These are phyloP conservation scores for Aspergillus nidulans DNA, from an alignment of 495 filamentous ascomycete species.

Conservation along the genomic window DNA sequence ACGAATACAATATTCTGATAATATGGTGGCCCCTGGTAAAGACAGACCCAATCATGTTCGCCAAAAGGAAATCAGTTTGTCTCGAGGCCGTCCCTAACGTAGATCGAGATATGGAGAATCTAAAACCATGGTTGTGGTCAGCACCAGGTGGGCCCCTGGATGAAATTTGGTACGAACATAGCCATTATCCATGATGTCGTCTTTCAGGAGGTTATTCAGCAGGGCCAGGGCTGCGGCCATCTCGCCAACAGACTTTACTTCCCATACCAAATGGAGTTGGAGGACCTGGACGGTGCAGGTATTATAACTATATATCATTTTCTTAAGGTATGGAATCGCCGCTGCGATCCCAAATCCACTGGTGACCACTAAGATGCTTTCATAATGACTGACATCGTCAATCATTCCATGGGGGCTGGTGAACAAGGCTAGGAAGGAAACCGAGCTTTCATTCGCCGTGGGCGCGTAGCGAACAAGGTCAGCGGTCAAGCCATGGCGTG, in stretches of 20 bases:
- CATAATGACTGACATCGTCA: slow-evolving; percentile 21
- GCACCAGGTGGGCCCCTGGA: not conserved
- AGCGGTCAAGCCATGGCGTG: slow-evolving; percentile 13
- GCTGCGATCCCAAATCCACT: slow-evolving; percentile 23
- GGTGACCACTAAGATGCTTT: slow-evolving; percentile 27
- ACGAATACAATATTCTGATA: slow-evolving; percentile 16
- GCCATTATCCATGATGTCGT: slow-evolving; percentile 21
- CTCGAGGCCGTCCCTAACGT: slow-evolving; percentile 13
- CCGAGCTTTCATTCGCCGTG: not conserved
- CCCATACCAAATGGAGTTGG: slow-evolving; percentile 31
- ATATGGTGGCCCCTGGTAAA: slow-evolving; percentile 18
- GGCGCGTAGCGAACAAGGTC: slow-evolving; percentile 7
- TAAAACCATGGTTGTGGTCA: slow-evolving; percentile 7
- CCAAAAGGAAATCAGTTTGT: slow-evolving; percentile 13
- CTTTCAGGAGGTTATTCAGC: slow-evolving; percentile 20
- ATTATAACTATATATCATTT: slow-evolving; percentile 30
- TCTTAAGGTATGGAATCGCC: slow-evolving; percentile 27
- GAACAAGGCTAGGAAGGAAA: slow-evolving; percentile 21
- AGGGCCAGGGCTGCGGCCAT: slow-evolving; percentile 9
- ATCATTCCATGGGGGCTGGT: slow-evolving; percentile 26
- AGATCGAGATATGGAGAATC: slow-evolving; percentile 22
- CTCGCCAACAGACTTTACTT: slow-evolving; percentile 20
- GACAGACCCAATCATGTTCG: slow-evolving; percentile 12
- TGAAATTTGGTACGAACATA: slow-evolving; percentile 18
- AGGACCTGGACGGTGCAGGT: slow-evolving; percentile 18